Conservation (phyloP, 2,329 filamentous ascomycete genomes). For the Hypoxylon rubiginosum region DNA sequence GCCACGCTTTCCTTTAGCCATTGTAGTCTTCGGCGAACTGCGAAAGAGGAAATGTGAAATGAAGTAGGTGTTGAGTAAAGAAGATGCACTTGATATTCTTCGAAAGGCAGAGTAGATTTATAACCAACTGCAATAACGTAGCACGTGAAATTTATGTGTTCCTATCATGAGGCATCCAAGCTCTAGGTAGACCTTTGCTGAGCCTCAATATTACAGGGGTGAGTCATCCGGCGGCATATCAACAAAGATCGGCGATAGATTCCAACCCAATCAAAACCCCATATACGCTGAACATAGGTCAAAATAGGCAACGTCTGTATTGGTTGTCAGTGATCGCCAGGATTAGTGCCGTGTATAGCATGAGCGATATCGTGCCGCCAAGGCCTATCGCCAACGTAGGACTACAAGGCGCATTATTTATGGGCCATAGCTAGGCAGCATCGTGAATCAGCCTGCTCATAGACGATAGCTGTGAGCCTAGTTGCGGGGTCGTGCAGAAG, state of each 20-base stretch:
- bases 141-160: not conserved
- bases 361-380: not conserved
- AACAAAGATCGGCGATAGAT: slow-evolving; percentile 9
- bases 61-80: not conserved
- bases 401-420: not conserved
- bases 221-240: slow-evolving; percentile 28
- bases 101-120: not conserved
- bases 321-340: slow-evolving; percentile 4
- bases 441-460: not conserved
- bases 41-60: not conserved
- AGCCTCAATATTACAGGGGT: slow-evolving; percentile 14
- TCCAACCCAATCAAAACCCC: slow-evolving; percentile 20
- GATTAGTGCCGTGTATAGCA: not conserved
- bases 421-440: slow-evolving; percentile 10
- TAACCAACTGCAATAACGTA: not conserved
- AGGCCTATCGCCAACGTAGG: not conserved
- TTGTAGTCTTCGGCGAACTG: slow-evolving; percentile 3
- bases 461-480: not conserved
- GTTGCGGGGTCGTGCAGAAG: not conserved
- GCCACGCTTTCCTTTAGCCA: slow-evolving; percentile 31
- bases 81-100: not conserved
- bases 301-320: slow-evolving; percentile 6
- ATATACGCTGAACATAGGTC: not conserved
- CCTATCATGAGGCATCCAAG: not conserved
- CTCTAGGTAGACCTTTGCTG: not conserved